A percentile compares a stretch with the other conserved stretches of the same genome.
Conservation (phyloP, 2,329 filamentous ascomycete genomes). For the Stachybotrys chlorohalonatus region DNA sequence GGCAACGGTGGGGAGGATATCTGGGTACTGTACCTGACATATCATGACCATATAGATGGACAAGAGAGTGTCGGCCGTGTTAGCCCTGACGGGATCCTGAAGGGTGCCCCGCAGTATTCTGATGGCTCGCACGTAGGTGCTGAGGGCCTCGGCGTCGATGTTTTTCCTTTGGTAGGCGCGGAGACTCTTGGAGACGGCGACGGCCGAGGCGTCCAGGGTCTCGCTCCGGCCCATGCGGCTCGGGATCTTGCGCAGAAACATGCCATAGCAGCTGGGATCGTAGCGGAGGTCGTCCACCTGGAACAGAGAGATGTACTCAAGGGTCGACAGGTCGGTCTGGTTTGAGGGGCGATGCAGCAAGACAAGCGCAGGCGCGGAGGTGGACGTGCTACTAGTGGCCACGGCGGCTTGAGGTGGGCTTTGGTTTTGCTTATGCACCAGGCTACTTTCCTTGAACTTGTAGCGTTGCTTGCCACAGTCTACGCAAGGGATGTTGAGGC, state of each 20-base stretch:
- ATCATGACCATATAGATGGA: slow-evolving; percentile 28
- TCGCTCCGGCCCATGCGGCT: slow-evolving; percentile 32
- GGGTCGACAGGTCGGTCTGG: slow-evolving; percentile 12
- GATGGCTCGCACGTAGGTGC: slow-evolving; percentile 21
- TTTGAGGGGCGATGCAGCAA: slow-evolving; percentile 1
- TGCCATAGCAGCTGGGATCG: slow-evolving; percentile 36
- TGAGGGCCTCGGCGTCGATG: slow-evolving; percentile 12
- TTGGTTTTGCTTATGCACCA: slow-evolving; percentile 4
- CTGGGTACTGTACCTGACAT: slow-evolving; percentile 16
- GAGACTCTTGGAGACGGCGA: slow-evolving; percentile 15
- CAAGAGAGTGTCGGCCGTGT: slow-evolving; percentile 23
- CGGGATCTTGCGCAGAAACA: slow-evolving; percentile 35
- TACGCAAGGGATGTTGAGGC: slow-evolving; percentile 32
- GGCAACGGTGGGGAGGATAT: too few species aligned
- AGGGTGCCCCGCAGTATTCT: slow-evolving; percentile 15
- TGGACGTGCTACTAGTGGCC: neutral
- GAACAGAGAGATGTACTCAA: slow-evolving; percentile 20
- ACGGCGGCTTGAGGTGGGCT: neutral
- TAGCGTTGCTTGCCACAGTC: slow-evolving; percentile 37
- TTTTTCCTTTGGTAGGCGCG: slow-evolving; percentile 8
- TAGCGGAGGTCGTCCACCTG: slow-evolving; percentile 33
- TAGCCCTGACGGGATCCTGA: slow-evolving; percentile 14
- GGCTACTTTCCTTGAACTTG: slow-evolving; percentile 34
- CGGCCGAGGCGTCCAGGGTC: slow-evolving; percentile 31
- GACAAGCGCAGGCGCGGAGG: neutral